Base-by-base conservation (phyloP, 495 filamentous ascomycete genomes). In the Oidiodendron maius region DNA sequence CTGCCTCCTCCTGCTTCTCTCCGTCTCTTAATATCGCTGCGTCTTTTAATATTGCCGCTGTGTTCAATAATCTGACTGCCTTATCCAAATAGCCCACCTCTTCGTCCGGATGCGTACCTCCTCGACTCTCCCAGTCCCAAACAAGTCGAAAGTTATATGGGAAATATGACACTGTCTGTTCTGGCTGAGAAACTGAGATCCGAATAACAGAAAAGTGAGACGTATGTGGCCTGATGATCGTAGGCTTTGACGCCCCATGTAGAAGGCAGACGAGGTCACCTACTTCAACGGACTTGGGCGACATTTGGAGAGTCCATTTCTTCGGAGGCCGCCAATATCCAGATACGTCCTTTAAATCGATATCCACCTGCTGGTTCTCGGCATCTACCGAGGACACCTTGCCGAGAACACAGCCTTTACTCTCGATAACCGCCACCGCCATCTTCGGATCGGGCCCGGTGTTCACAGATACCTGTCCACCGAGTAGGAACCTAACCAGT, bases 61-160 rank as follows among this genome's bases (percentile, higher is more conserved):
- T 64, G 64, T 63, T 65, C 34, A 59, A 51, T 43, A 69, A 69
- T 0, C 62, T 66, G 30, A 48, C 46, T 12, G 58, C 46, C 4
- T 65, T 53, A 5, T 67, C 60, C 15, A 25, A 4, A 3, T 17
- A 42, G 3, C 70, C 25, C 23, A 32, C 8, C 28, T 32, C 28
- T 32, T 8, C n/a, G 8, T 32, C n/a, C n/a, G 28, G n/a, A 32
- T 32, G 28, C 28, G 8, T n/a, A 8, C 8, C 8, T n/a, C 8
- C 8, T 32, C n/a, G 28, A 32, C 28, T 25, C 32, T 40, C 44
- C 44, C 44, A 53, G 24, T 61, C 40, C 53, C 57, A 60, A 40
- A 58, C 52, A 45, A 63, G 51, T 45, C 56, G 30, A 34, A 63
- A 53, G 35, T 56, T 20, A 16, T 21, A 38, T 16, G 42, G 15